Evolutionary conservation across 2,329 filamentous ascomycete species (phyloP).

Genomic region (Sporothrix curviconia): DNA sequence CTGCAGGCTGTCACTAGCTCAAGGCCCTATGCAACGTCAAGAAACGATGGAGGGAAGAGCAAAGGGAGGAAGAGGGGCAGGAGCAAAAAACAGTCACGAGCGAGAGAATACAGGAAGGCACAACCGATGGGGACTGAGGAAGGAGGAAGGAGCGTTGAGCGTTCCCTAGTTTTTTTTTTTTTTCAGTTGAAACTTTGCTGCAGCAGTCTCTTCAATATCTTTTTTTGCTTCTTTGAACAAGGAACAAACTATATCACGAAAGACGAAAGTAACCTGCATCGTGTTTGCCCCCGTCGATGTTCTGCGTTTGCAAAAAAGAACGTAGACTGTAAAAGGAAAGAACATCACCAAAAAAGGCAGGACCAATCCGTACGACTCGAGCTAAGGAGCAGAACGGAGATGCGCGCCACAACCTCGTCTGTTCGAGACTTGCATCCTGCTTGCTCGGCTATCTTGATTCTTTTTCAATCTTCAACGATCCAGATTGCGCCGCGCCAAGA

Average conservation of each 20-base stretch:
- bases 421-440: too few species aligned
- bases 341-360: not conserved
- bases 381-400: too few species aligned
- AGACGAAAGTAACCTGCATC: too few species aligned
- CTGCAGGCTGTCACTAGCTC: not conserved
- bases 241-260: not conserved
- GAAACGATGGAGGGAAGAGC: not conserved
- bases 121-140: too few species aligned
- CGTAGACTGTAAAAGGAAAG: not conserved
- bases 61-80: not conserved
- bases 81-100: not conserved
- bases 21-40: conserved; percentile 1
- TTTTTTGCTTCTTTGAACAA: too few species aligned
- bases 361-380: not conserved
- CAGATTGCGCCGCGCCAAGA: not conserved
- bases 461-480: too few species aligned
- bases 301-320: too few species aligned
- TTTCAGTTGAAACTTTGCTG: too few species aligned
- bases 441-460: too few species aligned
- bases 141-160: not conserved
- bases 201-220: too few species aligned
- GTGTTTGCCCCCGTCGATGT: too few species aligned
- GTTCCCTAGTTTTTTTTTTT: too few species aligned
- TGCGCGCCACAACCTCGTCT: not conserved
- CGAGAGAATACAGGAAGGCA: not conserved